A percentile compares a stretch with the other conserved stretches of the same genome.
Conservation (phyloP, 2,329 filamentous ascomycete species). For the Ceratocystis smalleyi region DNA sequence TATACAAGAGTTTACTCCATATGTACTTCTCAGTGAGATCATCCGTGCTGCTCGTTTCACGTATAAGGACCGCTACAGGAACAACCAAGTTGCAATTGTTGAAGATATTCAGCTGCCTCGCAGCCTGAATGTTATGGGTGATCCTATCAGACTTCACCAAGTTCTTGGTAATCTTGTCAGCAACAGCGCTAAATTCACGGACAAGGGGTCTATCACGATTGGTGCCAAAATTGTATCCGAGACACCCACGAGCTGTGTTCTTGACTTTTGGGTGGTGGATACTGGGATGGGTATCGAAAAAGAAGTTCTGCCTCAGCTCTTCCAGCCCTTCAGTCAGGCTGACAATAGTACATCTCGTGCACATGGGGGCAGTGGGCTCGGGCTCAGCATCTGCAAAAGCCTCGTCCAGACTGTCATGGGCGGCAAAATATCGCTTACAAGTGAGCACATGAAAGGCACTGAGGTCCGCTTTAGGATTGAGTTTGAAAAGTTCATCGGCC, state of each 20-base stretch:
- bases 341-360: conserved; percentile 80
- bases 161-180: conserved; percentile 70
- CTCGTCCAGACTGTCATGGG: conserved; percentile 87
- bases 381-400: conserved; percentile 86
- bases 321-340: conserved; percentile 84
- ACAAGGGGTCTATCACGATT: conserved; percentile 72
- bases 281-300: conserved; percentile 83
- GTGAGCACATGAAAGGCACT: conserved; percentile 54
- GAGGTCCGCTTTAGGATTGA: conserved; percentile 65
- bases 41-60: conserved; percentile 51
- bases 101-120: conserved; percentile 60
- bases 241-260: conserved; percentile 50
- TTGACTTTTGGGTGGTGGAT: conserved; percentile 76
- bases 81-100: conserved; percentile 47
- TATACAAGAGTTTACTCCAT: conserved; percentile 50
- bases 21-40: conserved; percentile 51
- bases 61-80: conserved; percentile 46
- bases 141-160: conserved; percentile 51
- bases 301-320: conserved; percentile 69
- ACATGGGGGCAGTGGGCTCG: conserved; percentile 82
- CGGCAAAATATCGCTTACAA: conserved; percentile 69
- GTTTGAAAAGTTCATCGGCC: conserved; percentile 50
- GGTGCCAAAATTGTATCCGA: conserved; percentile 59
- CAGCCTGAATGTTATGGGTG: conserved; percentile 49
- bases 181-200: conserved; percentile 90